phyloP scores from a whole-genome alignment of 768 basidiomycete genomes.

The Suillus decipiens region DNA sequence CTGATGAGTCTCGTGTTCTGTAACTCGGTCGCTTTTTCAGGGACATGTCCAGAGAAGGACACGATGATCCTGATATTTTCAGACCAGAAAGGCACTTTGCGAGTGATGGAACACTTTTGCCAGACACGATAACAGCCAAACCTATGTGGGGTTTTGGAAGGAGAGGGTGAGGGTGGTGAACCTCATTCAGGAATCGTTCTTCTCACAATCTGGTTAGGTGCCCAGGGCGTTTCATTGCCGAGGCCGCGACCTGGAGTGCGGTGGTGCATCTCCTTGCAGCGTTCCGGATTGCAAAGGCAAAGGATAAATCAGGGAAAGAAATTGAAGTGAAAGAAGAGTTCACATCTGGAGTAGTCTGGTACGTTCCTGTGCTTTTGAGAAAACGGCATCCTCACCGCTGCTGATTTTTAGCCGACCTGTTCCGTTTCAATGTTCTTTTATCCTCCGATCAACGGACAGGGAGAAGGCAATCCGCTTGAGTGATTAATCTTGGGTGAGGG shows the following conservation, averaged over 20 bases:
- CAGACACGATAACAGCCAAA: conserved; percentile 31
- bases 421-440: conserved; percentile 33
- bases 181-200: neutral
- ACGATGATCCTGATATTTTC: conserved; percentile 30
- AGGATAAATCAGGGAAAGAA: conserved; percentile 24
- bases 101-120: conserved; percentile 25
- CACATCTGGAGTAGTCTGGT: conserved; percentile 35
- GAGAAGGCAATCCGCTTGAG: conserved; percentile 21
- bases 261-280: conserved; percentile 30
- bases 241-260: conserved; percentile 32
- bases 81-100: conserved; percentile 28
- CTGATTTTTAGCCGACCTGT: conserved; percentile 26
- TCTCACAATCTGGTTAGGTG: conserved; percentile 13
- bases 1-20: neutral
- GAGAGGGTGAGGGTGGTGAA: conserved; percentile 17
- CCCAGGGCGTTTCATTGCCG: conserved; percentile 34
- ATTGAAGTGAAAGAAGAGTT: conserved; percentile 31
- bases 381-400: conserved; percentile 4
- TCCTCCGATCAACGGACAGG: conserved; percentile 28
- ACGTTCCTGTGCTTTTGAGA: conserved; percentile 16
- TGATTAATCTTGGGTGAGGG: neutral
- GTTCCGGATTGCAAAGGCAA: conserved; percentile 18
- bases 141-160: conserved; percentile 33
- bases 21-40: conserved; percentile 10
- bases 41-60: conserved; percentile 34